phyloP scores from a whole-genome alignment of 192 early-diverging fungal species.

The Podila clonocystis region DNA sequence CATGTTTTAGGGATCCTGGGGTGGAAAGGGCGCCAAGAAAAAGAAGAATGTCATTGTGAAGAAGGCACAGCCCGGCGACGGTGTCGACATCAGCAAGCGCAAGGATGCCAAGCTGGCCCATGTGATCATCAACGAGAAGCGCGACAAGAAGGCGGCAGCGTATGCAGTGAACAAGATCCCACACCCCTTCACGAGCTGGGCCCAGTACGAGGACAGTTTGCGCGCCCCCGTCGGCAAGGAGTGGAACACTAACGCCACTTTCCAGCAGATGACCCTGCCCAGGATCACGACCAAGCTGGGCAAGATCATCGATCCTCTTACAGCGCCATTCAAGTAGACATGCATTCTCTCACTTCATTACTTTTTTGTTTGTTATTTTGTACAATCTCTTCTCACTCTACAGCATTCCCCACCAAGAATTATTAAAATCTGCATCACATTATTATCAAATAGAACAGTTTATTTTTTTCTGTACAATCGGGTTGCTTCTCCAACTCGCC shows the following conservation, averaged over 20 bases:
- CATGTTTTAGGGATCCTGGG: slow-evolving; percentile 76
- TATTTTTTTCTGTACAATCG: not conserved
- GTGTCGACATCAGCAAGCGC: slow-evolving; percentile 70
- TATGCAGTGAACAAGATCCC: slow-evolving; percentile 81
- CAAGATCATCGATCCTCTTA: slow-evolving; percentile 86
- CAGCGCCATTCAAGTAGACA: slow-evolving; percentile 66
- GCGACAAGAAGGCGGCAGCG: slow-evolving; percentile 81
- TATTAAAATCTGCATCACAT: no score
- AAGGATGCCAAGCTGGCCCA: slow-evolving; percentile 78
- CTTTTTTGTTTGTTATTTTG: not conserved
- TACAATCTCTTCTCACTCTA: not conserved
- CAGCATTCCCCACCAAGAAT: not conserved
- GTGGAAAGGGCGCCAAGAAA: slow-evolving; percentile 66
- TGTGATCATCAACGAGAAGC: slow-evolving; percentile 95
- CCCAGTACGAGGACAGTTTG: slow-evolving; percentile 91
- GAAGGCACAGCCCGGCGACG: slow-evolving; percentile 65
- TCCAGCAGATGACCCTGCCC: slow-evolving; percentile 81
- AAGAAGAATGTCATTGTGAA: slow-evolving; percentile 57
- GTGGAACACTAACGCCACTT: slow-evolving; percentile 88
- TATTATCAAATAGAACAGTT: no score
- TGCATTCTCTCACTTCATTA: not conserved
- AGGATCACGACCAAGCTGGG: slow-evolving; percentile 86
- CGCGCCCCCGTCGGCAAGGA: slow-evolving; percentile 92
- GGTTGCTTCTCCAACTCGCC: not conserved
- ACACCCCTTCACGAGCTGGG: slow-evolving; percentile 82